phyloP scores from a whole-genome alignment of 1,284 basidiomycete genomes.

The Ustilago bromivora region DNA sequence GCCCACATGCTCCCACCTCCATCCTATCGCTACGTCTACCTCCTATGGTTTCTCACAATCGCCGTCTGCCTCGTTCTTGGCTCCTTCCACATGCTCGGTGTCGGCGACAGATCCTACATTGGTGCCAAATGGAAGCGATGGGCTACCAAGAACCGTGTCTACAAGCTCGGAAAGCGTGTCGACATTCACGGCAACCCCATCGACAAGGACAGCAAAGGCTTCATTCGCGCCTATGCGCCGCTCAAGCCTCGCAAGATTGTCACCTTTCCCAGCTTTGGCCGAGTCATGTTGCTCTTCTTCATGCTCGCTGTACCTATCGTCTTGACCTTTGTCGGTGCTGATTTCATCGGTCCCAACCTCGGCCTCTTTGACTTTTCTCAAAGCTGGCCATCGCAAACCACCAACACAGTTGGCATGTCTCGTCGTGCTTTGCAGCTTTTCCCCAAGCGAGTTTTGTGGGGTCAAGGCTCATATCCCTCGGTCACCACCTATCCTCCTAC shows the following conservation, averaged over 20 bases:
- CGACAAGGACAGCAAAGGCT: conserved; percentile 34
- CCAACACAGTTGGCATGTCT: conserved; percentile 35
- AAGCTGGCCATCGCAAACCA: conserved; percentile 49
- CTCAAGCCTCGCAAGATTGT: conserved; percentile 45
- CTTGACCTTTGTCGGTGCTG: conserved; percentile 76
- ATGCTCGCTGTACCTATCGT: conserved; percentile 58
- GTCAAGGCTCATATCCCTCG: conserved; percentile 52
- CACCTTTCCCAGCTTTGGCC: conserved; percentile 58
- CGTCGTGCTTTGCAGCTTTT: conserved; percentile 24
- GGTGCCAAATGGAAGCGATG: conserved; percentile 64
- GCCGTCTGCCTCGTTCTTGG: conserved; percentile 64
- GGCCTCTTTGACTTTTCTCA: conserved; percentile 60
- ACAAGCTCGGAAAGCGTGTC: conserved; percentile 48
- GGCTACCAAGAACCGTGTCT: conserved; percentile 59
- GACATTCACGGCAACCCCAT: conserved; percentile 41
- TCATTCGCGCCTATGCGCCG: conserved; percentile 28
- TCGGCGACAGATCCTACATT: conserved; percentile 59
- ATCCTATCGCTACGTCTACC: conserved; percentile 71
- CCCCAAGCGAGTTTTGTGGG: conserved; percentile 59
- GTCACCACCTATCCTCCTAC: conserved; percentile 69
- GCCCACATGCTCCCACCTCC: conserved; percentile 70
- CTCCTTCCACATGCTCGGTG: conserved; percentile 62
- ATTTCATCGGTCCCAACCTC: conserved; percentile 78
- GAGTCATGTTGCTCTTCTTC: conserved; percentile 56
- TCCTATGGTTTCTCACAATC: conserved; percentile 70